These are phyloP conservation scores for Ascochyta pisi DNA, from an alignment of 2,329 filamentous ascomycete species.

Conservation along the genomic window DNA sequence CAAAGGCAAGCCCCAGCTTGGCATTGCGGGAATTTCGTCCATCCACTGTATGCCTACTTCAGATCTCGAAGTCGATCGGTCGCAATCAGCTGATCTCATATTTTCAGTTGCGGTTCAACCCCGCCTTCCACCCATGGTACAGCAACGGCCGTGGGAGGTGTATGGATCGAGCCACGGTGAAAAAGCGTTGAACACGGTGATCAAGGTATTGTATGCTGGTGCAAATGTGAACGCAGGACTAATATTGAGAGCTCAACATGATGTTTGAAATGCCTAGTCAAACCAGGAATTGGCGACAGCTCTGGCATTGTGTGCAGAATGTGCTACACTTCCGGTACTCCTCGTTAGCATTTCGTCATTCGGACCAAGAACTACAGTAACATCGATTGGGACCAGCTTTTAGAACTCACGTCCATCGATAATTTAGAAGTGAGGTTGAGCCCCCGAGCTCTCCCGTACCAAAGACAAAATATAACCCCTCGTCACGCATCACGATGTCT, in stretches of 20 bases:
- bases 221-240: background rate
- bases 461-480: background rate
- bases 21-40: background rate
- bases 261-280: background rate
- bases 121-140: constrained; percentile 2
- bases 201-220: background rate
- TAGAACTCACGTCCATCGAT: background rate
- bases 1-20: background rate
- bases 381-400: background rate
- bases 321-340: background rate
- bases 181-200: background rate
- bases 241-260: background rate
- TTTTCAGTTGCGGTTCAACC: background rate
- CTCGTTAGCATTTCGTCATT: background rate
- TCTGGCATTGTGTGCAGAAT: background rate
- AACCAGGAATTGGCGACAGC: background rate
- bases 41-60: background rate
- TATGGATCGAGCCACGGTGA: too few relatives aligned
- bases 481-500: background rate
- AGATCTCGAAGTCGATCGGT: background rate
- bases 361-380: background rate
- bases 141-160: too few relatives aligned
- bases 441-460: background rate
- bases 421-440: background rate
- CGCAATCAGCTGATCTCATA: background rate